Base-by-base conservation (phyloP, 352 stramenopile genomes). In the Phytophthora constricta region DNA sequence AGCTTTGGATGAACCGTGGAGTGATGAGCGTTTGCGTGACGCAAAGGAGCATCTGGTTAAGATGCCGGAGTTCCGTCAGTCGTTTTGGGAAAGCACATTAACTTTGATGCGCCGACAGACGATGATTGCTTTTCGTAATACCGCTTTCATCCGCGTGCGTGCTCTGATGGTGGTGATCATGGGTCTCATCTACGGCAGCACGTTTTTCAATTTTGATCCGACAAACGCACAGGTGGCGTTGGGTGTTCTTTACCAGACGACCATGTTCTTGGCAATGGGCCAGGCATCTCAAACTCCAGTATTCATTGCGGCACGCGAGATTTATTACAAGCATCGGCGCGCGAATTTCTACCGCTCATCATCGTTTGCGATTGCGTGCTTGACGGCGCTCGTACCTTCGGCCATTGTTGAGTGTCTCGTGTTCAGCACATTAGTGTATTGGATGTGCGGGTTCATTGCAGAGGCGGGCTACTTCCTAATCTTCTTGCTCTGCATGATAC, bases 341-440 rank as follows among this genome's bases (percentile, higher is more conserved):
- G 77, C 81, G 14, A 92, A 96, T 60, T 97, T 97, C 67, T 96
- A 82, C 51, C 75, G 74, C 16, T 65, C 83, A 5, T 77, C 70
- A 14, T 74, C 77, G 20, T 93, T 90, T 58, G 72, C 86, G 16
- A 56, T 91, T 46, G 79, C 45, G 9, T 62, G 27, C 16, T n/a
- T 64, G 10, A 34, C 55, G 23, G 43, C 56, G 0, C 45, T 62
- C 3, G 47, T 78, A 22, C 50, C 72, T 58, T 61, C 70, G 34
- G 33, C 56, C 72, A 9, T 72, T 4, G 54, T 82, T 19, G 83
- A 92, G 70, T 77, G 76, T 8, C 50, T 90, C 10, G 60, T 88
- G n/a, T 92, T 96, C 68, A 84, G 84, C n/a, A 80, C 68, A 5
- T 62, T 97, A 19, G 65, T 97, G 14, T 98, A 98, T 63, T 97